Conservation (phyloP, 1,284 basidiomycete genomes). For the Irpex rosettiformis region DNA sequence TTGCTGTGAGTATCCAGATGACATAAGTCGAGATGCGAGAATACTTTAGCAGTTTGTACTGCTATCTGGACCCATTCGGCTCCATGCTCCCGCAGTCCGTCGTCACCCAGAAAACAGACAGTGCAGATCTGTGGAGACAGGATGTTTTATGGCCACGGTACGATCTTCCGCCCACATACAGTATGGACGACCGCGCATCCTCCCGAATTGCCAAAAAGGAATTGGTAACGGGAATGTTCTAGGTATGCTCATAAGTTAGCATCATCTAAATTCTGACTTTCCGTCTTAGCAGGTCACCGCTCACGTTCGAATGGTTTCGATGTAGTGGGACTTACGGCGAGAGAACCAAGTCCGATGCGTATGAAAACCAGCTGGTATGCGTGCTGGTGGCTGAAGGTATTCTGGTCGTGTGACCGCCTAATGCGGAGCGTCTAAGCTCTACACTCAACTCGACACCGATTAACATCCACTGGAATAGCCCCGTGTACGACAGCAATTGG, state of each 20-base stretch:
- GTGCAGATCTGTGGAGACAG: conserved; percentile 4
- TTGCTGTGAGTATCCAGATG: neutral
- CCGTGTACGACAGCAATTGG: neutral
- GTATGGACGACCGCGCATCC: neutral
- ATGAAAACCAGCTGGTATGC: neutral
- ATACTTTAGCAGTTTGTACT: neutral
- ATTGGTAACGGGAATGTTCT: neutral
- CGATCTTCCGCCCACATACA: conserved; percentile 4
- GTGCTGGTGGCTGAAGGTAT: neutral
- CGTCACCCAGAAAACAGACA: neutral
- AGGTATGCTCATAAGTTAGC: neutral
- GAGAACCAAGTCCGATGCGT: neutral
- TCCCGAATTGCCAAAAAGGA: neutral
- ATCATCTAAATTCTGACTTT: neutral
- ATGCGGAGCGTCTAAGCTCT: neutral
- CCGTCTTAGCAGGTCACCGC: neutral
- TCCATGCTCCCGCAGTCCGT: neutral
- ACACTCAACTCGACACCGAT: neutral
- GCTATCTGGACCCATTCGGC: neutral
- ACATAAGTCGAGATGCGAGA: neutral
- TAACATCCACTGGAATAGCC: neutral
- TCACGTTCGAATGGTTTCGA: neutral
- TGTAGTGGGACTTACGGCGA: neutral
- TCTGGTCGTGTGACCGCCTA: neutral
- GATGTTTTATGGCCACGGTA: conserved; percentile 4